Evolutionary conservation across 805 yeast genomes (phyloP), one percentile per base, ranked within the genome.

Genomic region (Saturnispora ahearnii): DNA sequence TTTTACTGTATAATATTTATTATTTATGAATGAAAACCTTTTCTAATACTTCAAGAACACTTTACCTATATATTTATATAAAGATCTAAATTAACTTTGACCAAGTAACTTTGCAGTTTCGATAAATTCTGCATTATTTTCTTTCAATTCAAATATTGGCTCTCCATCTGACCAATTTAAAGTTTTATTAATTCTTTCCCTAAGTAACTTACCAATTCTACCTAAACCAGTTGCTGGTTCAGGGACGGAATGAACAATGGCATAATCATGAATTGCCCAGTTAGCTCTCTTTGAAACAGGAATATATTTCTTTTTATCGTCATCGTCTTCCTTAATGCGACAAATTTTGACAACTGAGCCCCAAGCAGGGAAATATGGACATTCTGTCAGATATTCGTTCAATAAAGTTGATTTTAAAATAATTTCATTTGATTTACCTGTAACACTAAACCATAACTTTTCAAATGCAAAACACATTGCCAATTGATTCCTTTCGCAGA

Each of bases 351-450:
- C 54, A 5, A 62, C 31, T 8, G 51, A 47, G 5, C 53, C 48
- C 66, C 67, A 63, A 11, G 58, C 53, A 2, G 59, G 59, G 48
- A 63, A 63, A 41, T 49, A 60, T n/a, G 50, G 33, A 33, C 60
- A 57, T 3, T 51, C 38, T 4, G 49, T 38, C 10, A 62, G 46
- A 37, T 61, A 53, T 3, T 45, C 44, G 26, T 56, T 52, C 2
- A 62, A 36, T n/a, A 63, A 28, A n/a, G 53, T 53, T 26, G 49
- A 49, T 12, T 55, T 53, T 9, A 62, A 38, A 22, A 53, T 38
- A n/a, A 49, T 51, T n/a, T 41, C 42, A 21, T 55, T 50, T 0
- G 52, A 44, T 2, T 51, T 34, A 4, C 49, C 36, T 36, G 56
- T 59, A 11, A 50, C 50, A 30, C 44, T 49, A 8, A 48, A 44